These are phyloP conservation scores for Arthrobotrys pseudoclavata DNA, from an alignment of 2,329 filamentous ascomycete species.

Conservation along the genomic window DNA sequence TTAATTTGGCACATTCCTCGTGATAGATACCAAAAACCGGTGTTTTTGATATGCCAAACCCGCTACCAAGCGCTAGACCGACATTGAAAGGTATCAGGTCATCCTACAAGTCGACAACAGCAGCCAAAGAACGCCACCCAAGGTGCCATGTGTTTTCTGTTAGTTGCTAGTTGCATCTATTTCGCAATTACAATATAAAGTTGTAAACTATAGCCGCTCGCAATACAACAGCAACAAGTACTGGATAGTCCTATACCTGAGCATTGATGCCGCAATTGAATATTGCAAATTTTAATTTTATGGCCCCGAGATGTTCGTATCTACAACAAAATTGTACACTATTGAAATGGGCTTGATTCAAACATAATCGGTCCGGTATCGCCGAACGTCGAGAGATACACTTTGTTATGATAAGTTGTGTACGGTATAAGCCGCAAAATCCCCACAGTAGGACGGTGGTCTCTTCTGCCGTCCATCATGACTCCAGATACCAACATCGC, in stretches of 20 bases:
- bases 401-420: background rate
- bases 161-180: slow-evolving; percentile 8
- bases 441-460: slow-evolving; percentile 14
- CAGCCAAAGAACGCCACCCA: slow-evolving; percentile 15
- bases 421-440: slow-evolving; percentile 23
- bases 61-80: slow-evolving; percentile 18
- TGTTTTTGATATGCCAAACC: slow-evolving; percentile 25
- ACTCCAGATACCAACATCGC: slow-evolving; percentile 18
- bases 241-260: slow-evolving; percentile 29
- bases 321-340: slow-evolving; percentile 4
- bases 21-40: slow-evolving; percentile 26
- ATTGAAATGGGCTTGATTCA: slow-evolving; percentile 6
- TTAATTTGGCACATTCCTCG: slow-evolving; percentile 31
- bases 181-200: slow-evolving; percentile 35
- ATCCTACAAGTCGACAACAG: slow-evolving; percentile 12
- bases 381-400: background rate
- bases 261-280: slow-evolving; percentile 5
- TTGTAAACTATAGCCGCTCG: slow-evolving; percentile 41
- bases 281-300: slow-evolving; percentile 13
- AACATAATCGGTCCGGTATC: slow-evolving; percentile 11
- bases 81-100: slow-evolving; percentile 12
- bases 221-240: slow-evolving; percentile 13
- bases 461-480: slow-evolving; percentile 13
- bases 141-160: slow-evolving; percentile 23
- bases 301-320: background rate